Conservation (phyloP, 768 basidiomycete genomes). For the Suillus cothurnatus region DNA sequence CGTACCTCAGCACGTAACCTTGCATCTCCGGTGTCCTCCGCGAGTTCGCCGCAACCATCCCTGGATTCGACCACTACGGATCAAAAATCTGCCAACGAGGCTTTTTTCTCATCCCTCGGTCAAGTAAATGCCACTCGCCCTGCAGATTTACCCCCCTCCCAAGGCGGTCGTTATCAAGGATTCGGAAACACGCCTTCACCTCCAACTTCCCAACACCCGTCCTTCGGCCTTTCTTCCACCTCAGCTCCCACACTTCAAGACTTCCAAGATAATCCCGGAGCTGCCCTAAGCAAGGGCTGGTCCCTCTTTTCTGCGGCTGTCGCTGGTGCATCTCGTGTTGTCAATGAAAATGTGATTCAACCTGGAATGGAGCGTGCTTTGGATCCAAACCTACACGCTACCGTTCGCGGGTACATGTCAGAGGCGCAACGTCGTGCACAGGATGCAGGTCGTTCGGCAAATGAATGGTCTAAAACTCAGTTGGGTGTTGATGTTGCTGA, state of each 20-base stretch:
- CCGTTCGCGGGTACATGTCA: slow-evolving; percentile 69
- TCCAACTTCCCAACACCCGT: slow-evolving; percentile 56
- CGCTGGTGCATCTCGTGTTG: slow-evolving; percentile 72
- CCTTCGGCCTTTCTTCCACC: slow-evolving; percentile 74
- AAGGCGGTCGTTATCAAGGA: slow-evolving; percentile 91
- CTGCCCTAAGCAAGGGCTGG: slow-evolving; percentile 93
- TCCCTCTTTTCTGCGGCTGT: slow-evolving; percentile 90
- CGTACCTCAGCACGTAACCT: slow-evolving; percentile 66
- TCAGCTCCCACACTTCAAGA: slow-evolving; percentile 79
- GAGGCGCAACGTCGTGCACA: slow-evolving; percentile 70
- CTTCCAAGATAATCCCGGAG: slow-evolving; percentile 83
- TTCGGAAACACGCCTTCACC: slow-evolving; percentile 85
- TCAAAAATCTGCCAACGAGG: slow-evolving; percentile 82
- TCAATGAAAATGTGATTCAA: slow-evolving; percentile 88
- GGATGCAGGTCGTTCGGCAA: slow-evolving; percentile 62
- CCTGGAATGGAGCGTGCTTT: slow-evolving; percentile 81
- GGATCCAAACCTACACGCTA: slow-evolving; percentile 80
- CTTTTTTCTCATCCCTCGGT: slow-evolving; percentile 84
- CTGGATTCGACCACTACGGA: slow-evolving; percentile 44
- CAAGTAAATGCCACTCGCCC: slow-evolving; percentile 78
- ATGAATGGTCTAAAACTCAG: slow-evolving; percentile 75
- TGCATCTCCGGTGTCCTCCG: slow-evolving; percentile 48
- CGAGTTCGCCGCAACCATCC: slow-evolving; percentile 45
- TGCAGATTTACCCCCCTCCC: slow-evolving; percentile 83
- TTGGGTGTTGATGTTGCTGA: slow-evolving; percentile 87